Evolutionary conservation across 108 stramenopile species (phyloP), one percentile per base, ranked within the genome.

Genomic region (Ochromonas danica): DNA sequence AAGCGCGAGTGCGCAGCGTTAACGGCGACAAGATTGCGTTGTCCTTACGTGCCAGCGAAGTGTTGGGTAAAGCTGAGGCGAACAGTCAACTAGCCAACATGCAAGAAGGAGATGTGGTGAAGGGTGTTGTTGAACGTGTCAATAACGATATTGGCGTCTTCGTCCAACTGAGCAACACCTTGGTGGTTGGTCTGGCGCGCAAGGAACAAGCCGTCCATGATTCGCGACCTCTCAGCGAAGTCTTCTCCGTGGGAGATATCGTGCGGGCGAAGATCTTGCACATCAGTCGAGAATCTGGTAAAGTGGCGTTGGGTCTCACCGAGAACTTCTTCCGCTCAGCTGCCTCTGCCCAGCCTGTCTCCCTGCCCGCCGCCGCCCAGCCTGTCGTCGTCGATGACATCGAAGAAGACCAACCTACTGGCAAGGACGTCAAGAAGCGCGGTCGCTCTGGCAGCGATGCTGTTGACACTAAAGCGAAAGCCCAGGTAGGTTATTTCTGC

Each of bases 221-320:
- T 61, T 78, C 94, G 80, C 89, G 92, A 63, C 90, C 92, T 80
- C 71, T 96, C 17, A 79, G 74, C 35, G 84, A 79, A 27, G 81
- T 94, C 14, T 97, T 95, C 80, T 88, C 91, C 65, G 92, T 90
- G 41, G 96, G 96, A 61, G 96, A 97, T 82, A 81, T 93, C 42
- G 96, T 97, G 43, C 94, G 94, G 88, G 88, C 94, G 0, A 71
- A 51, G 22, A 51, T 51, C 6, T 22, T 51, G 6, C 22, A 6
- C 22, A 51, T 51, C 22, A 14, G 14, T 51, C 6, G 22, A 22
- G 22, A 22, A 94, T 36, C 94, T 96, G 1, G 79, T 96, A 78
- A 95, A 93, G 85, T 88, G 88, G 61, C 89, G 91, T 31, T 89
- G 86, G 0, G 90, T 91, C 43, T 78, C 84, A 30, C 85, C 84